Conservation (phyloP, 805 yeast genomes). For the Hanseniaspora mollemarum region DNA sequence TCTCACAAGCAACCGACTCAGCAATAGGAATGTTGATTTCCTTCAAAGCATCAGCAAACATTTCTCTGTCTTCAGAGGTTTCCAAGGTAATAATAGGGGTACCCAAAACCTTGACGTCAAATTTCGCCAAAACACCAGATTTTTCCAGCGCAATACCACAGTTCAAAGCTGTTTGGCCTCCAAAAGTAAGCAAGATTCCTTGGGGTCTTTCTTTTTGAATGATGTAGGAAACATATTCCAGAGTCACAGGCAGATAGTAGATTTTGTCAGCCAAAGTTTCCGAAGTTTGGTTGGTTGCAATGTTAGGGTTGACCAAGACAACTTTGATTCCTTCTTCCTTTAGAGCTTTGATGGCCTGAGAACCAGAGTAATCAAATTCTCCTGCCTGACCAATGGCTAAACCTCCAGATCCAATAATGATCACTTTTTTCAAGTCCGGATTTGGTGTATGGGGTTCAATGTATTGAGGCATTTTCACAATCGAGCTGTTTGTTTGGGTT, state of each 20-base stretch:
- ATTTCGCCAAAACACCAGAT: constrained; percentile 63
- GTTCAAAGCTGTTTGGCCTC: constrained; percentile 95
- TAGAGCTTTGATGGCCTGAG: constrained; percentile 96
- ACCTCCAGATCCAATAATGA: constrained; percentile 96
- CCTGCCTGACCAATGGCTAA: constrained; percentile 98
- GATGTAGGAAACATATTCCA: constrained; percentile 93
- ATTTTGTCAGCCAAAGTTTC: constrained; percentile 97
- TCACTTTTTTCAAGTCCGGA: constrained; percentile 38
- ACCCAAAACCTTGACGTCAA: constrained; percentile 76
- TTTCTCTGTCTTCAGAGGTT: constrained; percentile 96
- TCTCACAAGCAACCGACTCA: constrained; percentile 71
- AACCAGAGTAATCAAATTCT: constrained; percentile 97
- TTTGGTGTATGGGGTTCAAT: constrained; percentile 16
- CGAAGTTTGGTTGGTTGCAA: constrained; percentile 96
- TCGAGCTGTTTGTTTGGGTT: neutral
- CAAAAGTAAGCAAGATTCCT: constrained; percentile 92
- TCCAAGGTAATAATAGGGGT: constrained; percentile 91
- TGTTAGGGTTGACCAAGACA: constrained; percentile 89
- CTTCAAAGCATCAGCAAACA: constrained; percentile 87
- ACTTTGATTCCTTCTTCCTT: constrained; percentile 97
- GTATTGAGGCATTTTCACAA: constrained; percentile 13
- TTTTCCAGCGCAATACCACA: constrained; percentile 95
- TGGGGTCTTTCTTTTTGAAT: constrained; percentile 92
- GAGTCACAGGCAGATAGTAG: constrained; percentile 92
- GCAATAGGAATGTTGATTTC: constrained; percentile 95